A percentile compares a stretch with the other conserved stretches of the same genome.
These are phyloP conservation scores for Danielia reshetovae DNA, from an alignment of 805 yeast species.

Conservation along the genomic window DNA sequence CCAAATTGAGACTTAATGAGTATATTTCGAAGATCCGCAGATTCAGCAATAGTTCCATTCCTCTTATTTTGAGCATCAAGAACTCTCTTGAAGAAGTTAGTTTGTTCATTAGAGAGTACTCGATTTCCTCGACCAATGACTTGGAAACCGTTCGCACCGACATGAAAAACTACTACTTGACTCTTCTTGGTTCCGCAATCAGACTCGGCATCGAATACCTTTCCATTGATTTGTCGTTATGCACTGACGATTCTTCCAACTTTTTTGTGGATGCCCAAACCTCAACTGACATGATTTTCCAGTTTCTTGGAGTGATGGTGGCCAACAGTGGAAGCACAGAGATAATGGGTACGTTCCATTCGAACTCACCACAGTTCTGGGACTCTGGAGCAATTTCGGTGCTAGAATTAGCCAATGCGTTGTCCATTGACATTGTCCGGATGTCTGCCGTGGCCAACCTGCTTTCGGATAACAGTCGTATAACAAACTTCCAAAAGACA, in stretches of 20 bases:
- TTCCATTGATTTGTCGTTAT: constrained; percentile 4
- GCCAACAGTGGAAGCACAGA: constrained; percentile 5
- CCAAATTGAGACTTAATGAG: constrained; percentile 5
- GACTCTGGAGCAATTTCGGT: constrained; percentile 3
- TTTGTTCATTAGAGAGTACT: constrained; percentile 5
- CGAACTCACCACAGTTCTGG: constrained; percentile 8
- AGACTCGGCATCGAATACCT: constrained; percentile 7
- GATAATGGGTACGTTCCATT: constrained; percentile 9
- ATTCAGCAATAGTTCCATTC: constrained; percentile 7
- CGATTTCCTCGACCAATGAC: constrained; percentile 1
- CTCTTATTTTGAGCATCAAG: constrained; percentile 6
- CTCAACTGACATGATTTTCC: not conserved
- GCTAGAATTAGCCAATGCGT: constrained; percentile 5
- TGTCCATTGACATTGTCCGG: constrained; percentile 4
- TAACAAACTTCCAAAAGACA: constrained; percentile 4
- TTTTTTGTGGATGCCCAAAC: not conserved
- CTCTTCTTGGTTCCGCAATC: constrained; percentile 3
- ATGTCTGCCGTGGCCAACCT: constrained; percentile 5
- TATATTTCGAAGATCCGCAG: constrained; percentile 8
- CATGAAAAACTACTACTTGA: constrained; percentile 4
- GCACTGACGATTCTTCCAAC: constrained; percentile 1
- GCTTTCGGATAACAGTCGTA: constrained; percentile 9
- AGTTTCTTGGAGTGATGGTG: constrained; percentile 2
- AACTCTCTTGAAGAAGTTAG: constrained; percentile 4
- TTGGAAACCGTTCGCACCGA: not conserved